Conservation (phyloP, 192 early-diverging fungal species). For the Dissophora ornata region DNA sequence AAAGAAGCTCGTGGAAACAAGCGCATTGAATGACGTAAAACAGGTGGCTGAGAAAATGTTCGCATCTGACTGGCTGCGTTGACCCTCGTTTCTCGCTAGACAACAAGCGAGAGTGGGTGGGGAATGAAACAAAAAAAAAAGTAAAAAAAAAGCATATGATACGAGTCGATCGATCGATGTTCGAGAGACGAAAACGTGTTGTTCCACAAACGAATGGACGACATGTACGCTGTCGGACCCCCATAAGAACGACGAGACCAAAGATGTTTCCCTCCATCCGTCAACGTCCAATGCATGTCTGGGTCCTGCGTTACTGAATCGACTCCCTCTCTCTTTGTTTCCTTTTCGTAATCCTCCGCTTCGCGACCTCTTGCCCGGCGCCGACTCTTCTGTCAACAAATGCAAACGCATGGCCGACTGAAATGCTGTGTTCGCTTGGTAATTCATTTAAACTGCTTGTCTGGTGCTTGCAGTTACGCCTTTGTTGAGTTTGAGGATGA, state of each 20-base stretch:
- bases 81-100: too few relatives aligned
- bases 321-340: constrained; percentile 29
- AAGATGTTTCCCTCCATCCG: constrained; percentile 9
- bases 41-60: too few relatives aligned
- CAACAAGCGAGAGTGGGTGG: too few relatives aligned
- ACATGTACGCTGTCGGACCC: constrained; percentile 12
- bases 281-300: constrained; percentile 18
- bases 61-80: too few relatives aligned
- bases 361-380: background rate
- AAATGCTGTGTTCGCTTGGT: too few relatives aligned
- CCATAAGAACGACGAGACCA: constrained; percentile 15
- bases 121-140: too few relatives aligned
- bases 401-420: too few relatives aligned
- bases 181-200: background rate
- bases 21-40: too few relatives aligned
- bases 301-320: constrained; percentile 44
- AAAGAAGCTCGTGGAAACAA: too few relatives aligned
- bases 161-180: constrained; percentile 32
- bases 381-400: too few relatives aligned
- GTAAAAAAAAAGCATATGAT: constrained; percentile 3
- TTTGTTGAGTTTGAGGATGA: constrained; percentile 96
- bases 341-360: constrained; percentile 1
- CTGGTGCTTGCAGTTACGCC: constrained; percentile 86
- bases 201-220: background rate
- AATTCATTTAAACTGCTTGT: too few relatives aligned